These are phyloP conservation scores for Monosporozyma servazzii DNA, from an alignment of 805 yeast genomes.

Conservation along the genomic window DNA sequence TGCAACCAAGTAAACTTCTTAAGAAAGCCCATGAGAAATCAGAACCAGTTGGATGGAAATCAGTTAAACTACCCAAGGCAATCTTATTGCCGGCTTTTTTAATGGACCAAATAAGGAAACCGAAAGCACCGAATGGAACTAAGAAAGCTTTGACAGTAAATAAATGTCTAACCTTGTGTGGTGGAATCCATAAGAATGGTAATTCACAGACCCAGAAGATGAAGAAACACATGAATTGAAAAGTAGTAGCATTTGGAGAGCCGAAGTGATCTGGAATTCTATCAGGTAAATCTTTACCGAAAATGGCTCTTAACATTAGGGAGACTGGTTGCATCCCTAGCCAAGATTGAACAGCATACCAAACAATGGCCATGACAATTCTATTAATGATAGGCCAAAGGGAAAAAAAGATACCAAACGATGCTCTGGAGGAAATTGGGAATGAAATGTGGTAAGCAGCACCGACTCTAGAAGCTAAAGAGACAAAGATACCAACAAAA, in stretches of 20 bases:
- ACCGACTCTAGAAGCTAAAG: constrained; percentile 68
- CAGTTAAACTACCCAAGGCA: constrained; percentile 22
- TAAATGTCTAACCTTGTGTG: constrained; percentile 73
- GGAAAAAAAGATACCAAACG: constrained; percentile 84
- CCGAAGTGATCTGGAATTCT: constrained; percentile 57
- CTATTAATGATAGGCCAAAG: constrained; percentile 85
- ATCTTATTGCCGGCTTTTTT: constrained; percentile 62
- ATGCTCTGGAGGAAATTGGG: constrained; percentile 76
- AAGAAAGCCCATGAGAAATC: constrained; percentile 60
- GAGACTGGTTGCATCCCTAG: constrained; percentile 81
- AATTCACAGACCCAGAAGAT: constrained; percentile 71
- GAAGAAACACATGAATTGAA: constrained; percentile 66
- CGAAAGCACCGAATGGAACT: constrained; percentile 78
- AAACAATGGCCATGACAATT: constrained; percentile 79
- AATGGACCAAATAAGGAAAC: constrained; percentile 76
- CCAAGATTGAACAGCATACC: constrained; percentile 85
- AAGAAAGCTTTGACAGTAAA: constrained; percentile 74
- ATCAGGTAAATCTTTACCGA: constrained; percentile 54
- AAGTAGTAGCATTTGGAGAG: constrained; percentile 55
- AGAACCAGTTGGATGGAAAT: constrained; percentile 33
- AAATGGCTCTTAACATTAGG: constrained; percentile 68
- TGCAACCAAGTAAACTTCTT: constrained; percentile 59
- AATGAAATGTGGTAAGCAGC: constrained; percentile 74
- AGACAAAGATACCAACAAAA: constrained; percentile 61
- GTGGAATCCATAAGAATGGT: constrained; percentile 77